These are phyloP conservation scores for Termitomyces sp. DNA, from an alignment of 768 basidiomycete genomes.

Conservation along the genomic window DNA sequence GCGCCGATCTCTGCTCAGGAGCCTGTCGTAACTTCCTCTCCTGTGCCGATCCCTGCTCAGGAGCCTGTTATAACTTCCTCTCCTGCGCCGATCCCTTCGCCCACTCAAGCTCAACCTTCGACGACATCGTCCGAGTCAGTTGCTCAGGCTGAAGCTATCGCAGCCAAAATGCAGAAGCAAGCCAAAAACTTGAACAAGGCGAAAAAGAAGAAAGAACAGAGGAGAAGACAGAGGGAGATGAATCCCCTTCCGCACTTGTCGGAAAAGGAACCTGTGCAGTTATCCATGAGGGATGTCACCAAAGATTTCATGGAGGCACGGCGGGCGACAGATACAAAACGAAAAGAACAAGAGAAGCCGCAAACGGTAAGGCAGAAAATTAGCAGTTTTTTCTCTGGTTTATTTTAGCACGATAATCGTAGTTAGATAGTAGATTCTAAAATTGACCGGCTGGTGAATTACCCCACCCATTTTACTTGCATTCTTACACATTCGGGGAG, in stretches of 20 bases:
- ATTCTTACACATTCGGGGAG: too few relatives aligned
- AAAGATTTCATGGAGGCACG: background rate
- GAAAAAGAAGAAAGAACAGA: background rate
- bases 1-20: background rate
- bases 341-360: background rate
- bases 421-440: too few relatives aligned
- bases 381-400: conserved; percentile 9
- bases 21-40: background rate
- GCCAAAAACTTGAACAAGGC: conserved; percentile 1
- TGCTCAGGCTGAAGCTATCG: background rate
- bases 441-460: too few relatives aligned
- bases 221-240: background rate
- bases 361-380: conserved; percentile 5
- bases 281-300: conserved; percentile 1
- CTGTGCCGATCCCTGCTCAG: background rate
- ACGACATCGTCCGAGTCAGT: background rate
- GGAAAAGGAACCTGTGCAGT: background rate
- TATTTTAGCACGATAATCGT: conserved; percentile 1
- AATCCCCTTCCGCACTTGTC: conserved; percentile 1
- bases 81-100: background rate
- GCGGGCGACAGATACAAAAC: background rate
- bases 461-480: too few relatives aligned
- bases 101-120: background rate
- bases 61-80: background rate
- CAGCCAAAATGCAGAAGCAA: background rate